These are phyloP conservation scores for Aeminium ludgeri DNA, from an alignment of 495 filamentous ascomycete species.

Conservation along the genomic window DNA sequence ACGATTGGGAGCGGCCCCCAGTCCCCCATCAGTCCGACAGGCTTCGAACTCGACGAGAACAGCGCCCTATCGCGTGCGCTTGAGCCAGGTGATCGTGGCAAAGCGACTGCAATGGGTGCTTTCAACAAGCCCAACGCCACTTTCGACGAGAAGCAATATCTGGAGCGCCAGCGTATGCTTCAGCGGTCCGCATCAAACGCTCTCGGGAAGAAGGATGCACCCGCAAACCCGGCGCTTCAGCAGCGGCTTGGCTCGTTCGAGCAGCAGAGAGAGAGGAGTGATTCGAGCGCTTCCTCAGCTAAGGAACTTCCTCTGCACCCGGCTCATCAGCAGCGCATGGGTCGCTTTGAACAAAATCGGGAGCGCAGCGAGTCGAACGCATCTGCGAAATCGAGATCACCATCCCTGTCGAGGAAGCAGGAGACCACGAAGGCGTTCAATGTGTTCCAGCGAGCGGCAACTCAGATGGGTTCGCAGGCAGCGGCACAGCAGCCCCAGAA, in stretches of 20 bases:
- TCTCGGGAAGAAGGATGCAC: constrained; percentile 48
- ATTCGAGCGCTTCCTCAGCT: constrained; percentile 1
- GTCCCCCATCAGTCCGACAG: constrained; percentile 53
- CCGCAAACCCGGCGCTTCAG: constrained; percentile 25
- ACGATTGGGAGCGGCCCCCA: constrained; percentile 30
- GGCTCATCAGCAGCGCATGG: constrained; percentile 19
- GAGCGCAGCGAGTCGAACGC: constrained; percentile 7
- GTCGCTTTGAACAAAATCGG: constrained; percentile 7
- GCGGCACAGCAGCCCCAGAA: constrained; percentile 9
- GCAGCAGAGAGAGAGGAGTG: constrained; percentile 3
- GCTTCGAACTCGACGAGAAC: constrained; percentile 49
- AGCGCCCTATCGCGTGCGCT: constrained; percentile 39
- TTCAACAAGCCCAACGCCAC: constrained; percentile 62
- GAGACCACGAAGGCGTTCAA: constrained; percentile 17
- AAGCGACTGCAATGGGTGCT: constrained; percentile 68
- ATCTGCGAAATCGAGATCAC: constrained; percentile 6
- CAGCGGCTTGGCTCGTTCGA: constrained; percentile 12
- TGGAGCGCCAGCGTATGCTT: constrained; percentile 54
- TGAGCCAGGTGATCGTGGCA: constrained; percentile 62
- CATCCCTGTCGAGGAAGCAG: constrained; percentile 1
- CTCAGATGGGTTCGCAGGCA: constrained; percentile 15
- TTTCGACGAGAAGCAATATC: constrained; percentile 74
- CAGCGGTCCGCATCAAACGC: constrained; percentile 9
- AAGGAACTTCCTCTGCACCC: constrained; percentile 15
- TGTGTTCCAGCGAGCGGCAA: constrained; percentile 23